These are phyloP conservation scores for Ophiostoma fasciatum DNA, from an alignment of 2,329 filamentous ascomycete species.

Conservation along the genomic window DNA sequence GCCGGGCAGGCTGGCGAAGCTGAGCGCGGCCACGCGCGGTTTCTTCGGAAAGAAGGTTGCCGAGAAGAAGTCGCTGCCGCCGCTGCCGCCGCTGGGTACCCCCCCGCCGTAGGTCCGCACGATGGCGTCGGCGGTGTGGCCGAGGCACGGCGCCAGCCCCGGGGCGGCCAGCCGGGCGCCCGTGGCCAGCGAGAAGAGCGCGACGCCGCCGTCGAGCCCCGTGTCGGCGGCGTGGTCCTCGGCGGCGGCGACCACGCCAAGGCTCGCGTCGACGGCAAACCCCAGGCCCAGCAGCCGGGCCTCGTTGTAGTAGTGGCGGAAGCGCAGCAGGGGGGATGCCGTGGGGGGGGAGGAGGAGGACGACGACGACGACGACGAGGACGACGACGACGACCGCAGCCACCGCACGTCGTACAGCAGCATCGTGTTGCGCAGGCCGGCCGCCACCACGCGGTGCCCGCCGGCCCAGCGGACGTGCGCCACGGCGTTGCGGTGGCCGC, in stretches of 20 bases:
- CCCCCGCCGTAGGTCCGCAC: not conserved
- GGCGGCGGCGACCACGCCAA: slow-evolving; percentile 36
- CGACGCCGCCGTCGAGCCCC: slow-evolving; percentile 32
- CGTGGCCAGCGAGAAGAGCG: slow-evolving; percentile 33
- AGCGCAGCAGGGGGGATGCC: slow-evolving; percentile 28
- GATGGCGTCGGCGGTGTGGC: not conserved
- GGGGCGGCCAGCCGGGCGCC: slow-evolving; percentile 23
- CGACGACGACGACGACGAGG: not conserved
- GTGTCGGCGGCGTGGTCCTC: slow-evolving; percentile 19
- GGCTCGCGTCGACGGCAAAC: slow-evolving; percentile 35
- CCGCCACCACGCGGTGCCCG: slow-evolving; percentile 34
- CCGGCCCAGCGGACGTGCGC: slow-evolving; percentile 35
- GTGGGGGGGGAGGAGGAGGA: not conserved
- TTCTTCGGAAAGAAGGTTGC: too few relatives aligned
- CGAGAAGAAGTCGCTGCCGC: too few relatives aligned
- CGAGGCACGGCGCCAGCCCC: slow-evolving; percentile 11
- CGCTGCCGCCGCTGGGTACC: too few relatives aligned
- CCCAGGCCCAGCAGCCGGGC: slow-evolving; percentile 22
- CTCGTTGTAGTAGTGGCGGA: slow-evolving; percentile 34
- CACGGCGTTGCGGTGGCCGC: slow-evolving; percentile 5
- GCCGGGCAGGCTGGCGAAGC: slow-evolving; percentile 29
- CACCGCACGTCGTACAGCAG: slow-evolving; percentile 43
- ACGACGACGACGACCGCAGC: slow-evolving; percentile 2
- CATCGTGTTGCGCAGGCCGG: slow-evolving; percentile 34
- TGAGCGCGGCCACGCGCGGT: slow-evolving; percentile 23